A percentile compares a stretch with the other conserved stretches of the same genome.
Conservation (phyloP, 495 filamentous ascomycete genomes). For the Corynascus novoguineensis region DNA sequence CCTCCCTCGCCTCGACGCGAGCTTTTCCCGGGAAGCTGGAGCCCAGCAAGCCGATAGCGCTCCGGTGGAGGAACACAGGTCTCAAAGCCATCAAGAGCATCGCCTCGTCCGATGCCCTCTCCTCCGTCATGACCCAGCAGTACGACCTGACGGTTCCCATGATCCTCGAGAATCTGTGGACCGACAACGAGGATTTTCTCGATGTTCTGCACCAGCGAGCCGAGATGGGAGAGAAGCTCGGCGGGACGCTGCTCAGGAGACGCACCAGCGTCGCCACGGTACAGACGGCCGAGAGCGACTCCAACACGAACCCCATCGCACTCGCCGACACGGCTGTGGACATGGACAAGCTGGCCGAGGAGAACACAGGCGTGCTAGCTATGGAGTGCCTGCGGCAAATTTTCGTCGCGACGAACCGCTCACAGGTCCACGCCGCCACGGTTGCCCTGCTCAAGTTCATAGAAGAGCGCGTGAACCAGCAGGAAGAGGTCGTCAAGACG, state of each 20-base stretch:
- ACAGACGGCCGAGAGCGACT: slow-evolving; percentile 61
- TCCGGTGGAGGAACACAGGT: slow-evolving; percentile 77
- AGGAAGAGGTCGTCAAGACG: slow-evolving; percentile 39
- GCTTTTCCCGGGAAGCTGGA: slow-evolving; percentile 42
- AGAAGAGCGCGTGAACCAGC: slow-evolving; percentile 48
- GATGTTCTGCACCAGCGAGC: slow-evolving; percentile 55
- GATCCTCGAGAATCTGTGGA: slow-evolving; percentile 78
- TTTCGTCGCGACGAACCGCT: slow-evolving; percentile 66
- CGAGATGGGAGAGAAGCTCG: slow-evolving; percentile 57
- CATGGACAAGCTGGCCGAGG: slow-evolving; percentile 77
- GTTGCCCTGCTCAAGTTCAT: slow-evolving; percentile 66
- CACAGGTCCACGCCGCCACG: slow-evolving; percentile 71
- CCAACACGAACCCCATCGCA: slow-evolving; percentile 60
- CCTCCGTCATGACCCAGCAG: slow-evolving; percentile 66
- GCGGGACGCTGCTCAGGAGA: slow-evolving; percentile 56
- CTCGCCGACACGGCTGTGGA: slow-evolving; percentile 72
- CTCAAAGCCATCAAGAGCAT: slow-evolving; percentile 73
- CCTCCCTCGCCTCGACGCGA: slow-evolving; percentile 64
- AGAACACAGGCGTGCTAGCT: slow-evolving; percentile 77
- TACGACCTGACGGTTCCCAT: slow-evolving; percentile 71
- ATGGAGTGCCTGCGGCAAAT: slow-evolving; percentile 76
- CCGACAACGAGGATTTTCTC: slow-evolving; percentile 64
- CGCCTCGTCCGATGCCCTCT: slow-evolving; percentile 69
- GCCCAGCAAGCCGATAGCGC: slow-evolving; percentile 64
- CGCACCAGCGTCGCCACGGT: slow-evolving; percentile 77